Percentiles rank a stretch among this genome's conserved stretches.
Evolutionary conservation across 1,284 basidiomycete species (phyloP).

Genomic region (Clitocybe nebularis): DNA sequence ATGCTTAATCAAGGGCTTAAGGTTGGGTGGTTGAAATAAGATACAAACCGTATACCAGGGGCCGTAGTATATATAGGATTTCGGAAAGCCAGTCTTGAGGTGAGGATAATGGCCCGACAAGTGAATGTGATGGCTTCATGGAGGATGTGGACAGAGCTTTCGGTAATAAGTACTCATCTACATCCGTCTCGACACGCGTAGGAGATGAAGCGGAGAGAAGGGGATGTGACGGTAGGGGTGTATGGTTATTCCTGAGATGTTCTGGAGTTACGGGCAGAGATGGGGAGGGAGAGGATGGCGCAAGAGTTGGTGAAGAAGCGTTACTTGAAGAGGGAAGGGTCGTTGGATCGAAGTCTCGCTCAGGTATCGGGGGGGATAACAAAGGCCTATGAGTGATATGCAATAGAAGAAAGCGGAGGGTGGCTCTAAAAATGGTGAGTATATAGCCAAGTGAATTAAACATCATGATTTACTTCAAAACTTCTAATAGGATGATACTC

Average conservation of each 20-base stretch:
- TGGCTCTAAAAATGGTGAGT: conserved; percentile 44
- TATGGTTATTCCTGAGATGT: conserved; percentile 73
- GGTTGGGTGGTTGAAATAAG: too few relatives aligned
- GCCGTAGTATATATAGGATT: conserved; percentile 60
- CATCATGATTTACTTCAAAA: conserved; percentile 66
- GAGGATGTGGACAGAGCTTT: conserved; percentile 71
- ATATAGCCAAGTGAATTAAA: conserved; percentile 3
- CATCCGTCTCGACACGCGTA: conserved; percentile 45
- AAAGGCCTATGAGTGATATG: conserved; percentile 72
- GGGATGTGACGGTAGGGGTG: conserved; percentile 57
- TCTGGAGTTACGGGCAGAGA: conserved; percentile 61
- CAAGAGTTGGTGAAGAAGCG: conserved; percentile 53
- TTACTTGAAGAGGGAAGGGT: conserved; percentile 54
- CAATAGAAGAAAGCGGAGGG: conserved; percentile 69
- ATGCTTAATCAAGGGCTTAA: too few relatives aligned
- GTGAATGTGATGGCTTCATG: conserved; percentile 62
- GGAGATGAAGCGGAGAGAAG: conserved; percentile 53
- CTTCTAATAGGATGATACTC: conserved; percentile 69
- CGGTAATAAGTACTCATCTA: conserved; percentile 75
- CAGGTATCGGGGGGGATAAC: conserved; percentile 73
- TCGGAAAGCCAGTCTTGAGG: conserved; percentile 72
- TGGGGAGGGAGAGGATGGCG: conserved; percentile 49
- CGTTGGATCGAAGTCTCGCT: conserved; percentile 80
- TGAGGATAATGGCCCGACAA: conserved; percentile 56
- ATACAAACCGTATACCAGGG: conserved; percentile 66